Evolutionary conservation across 176 grass and related monocot genomes (phyloP), one percentile per base, ranked within the genome.

Genomic region (sorghum (Sorghum bicolor)): DNA sequence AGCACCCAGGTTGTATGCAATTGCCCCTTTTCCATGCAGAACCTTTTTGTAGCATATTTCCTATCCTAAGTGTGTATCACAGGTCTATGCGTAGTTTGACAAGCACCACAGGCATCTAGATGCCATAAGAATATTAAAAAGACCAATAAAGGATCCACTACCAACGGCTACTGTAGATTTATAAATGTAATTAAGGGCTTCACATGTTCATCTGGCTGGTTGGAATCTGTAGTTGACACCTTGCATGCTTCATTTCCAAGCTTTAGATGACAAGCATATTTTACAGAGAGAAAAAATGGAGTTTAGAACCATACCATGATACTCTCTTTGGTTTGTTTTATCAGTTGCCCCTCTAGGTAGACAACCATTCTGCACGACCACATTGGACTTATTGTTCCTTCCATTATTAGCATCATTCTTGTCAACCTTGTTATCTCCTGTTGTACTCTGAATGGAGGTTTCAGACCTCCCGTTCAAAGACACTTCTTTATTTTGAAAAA

Each of bases 291-390:
- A 14, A 28, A 78, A 82, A 45, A 17, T 34, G 19, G n/a, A 69
- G 16, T 47, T 76, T 24, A 25, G 67, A 79, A 55, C 15, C 72
- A 81, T 91, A 91, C 89, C 86, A 84, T 75, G 19, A 47, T 62
- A 86, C 65, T 86, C 76, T 19, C 28, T 86, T 80, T 83, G 78
- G 67, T 74, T 85, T 70, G 31, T 84, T 62, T 65, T 67, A 62
- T 75, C 53, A 16, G 37, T 72, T 82, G 47, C 37, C 76, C 69
- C 86, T 72, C 33, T 44, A 12, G 39, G 10, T 45, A 41, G 43
- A 80, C 29, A 75, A 62, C 69, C 64, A 68, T 84, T 82, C 60
- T 81, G 36, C 67, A 65, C 41, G n/a, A 78, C 20, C 70, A 28
- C 50, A 39, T 79, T 72, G 64, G 33, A 52, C 73, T 85, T 72